Evolutionary conservation across 306 rosid species (phyloP).

Genomic region (Castanospermum australe): DNA sequence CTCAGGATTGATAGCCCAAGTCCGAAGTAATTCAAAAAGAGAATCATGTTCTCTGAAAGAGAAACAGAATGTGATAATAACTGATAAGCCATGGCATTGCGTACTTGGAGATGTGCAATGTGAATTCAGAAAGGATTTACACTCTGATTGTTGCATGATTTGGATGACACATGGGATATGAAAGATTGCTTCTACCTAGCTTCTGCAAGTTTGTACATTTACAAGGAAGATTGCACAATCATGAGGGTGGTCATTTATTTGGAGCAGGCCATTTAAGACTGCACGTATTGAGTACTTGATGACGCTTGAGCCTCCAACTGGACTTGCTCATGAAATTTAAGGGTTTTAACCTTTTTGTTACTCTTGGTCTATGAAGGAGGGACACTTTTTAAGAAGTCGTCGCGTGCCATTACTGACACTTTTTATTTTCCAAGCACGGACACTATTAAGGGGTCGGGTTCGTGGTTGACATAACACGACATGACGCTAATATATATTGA

Average conservation of each 20-base stretch:
- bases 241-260: not conserved
- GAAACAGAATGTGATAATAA: not conserved
- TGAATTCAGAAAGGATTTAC: not conserved
- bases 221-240: not conserved
- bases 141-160: not conserved
- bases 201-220: not conserved
- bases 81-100: not conserved
- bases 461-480: not conserved
- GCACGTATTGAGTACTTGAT: not conserved
- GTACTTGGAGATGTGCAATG: not conserved
- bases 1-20: not conserved
- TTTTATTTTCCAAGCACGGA: too few species aligned
- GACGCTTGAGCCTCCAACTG: not conserved
- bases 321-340: not conserved
- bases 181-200: not conserved
- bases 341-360: not conserved
- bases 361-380: not conserved
- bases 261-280: not conserved
- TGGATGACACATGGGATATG: not conserved
- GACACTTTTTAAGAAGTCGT: not conserved
- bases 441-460: not conserved
- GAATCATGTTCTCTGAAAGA: not conserved
- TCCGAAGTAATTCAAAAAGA: not conserved
- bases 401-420: too few species aligned
- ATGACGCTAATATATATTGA: too few species aligned